Evolutionary conservation across 2,329 filamentous ascomycete species (phyloP).

Genomic region (Sclerotinia borealis): DNA sequence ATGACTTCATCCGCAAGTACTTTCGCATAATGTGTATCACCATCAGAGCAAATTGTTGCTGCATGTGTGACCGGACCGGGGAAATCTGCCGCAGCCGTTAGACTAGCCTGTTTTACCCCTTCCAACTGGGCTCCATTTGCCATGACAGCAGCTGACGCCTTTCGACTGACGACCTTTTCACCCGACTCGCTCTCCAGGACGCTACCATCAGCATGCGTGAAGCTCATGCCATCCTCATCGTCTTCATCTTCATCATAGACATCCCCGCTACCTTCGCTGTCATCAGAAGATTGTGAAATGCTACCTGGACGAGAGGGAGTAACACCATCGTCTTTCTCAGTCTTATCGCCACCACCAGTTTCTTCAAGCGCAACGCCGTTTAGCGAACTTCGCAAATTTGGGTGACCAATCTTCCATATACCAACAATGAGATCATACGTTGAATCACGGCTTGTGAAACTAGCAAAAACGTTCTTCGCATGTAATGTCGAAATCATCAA

Average conservation of each 20-base stretch:
- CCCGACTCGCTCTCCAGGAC: conserved; percentile 44
- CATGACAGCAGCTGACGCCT: conserved; percentile 56
- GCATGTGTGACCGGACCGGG: conserved; percentile 78
- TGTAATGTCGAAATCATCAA: conserved; percentile 95
- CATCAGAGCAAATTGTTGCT: conserved; percentile 80
- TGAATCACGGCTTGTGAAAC: conserved; percentile 87
- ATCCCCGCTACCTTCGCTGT: conserved; percentile 61
- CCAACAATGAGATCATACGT: conserved; percentile 97
- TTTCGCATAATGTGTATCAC: conserved; percentile 74
- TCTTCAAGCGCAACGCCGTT: conserved; percentile 82
- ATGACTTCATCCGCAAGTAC: conserved; percentile 80
- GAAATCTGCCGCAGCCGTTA: conserved; percentile 55
- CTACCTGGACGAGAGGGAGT: conserved; percentile 39
- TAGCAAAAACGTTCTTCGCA: conserved; percentile 92
- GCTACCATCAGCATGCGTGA: conserved; percentile 42
- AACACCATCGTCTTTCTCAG: conserved; percentile 62
- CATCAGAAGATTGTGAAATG: conserved; percentile 46
- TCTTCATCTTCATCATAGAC: conserved; percentile 76
- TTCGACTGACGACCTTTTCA: conserved; percentile 62
- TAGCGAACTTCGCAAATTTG: conserved; percentile 80
- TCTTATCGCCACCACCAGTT: conserved; percentile 78
- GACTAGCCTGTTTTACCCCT: conserved; percentile 44
- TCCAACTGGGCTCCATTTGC: conserved; percentile 43
- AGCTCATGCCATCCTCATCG: conserved; percentile 58
- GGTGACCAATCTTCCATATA: conserved; percentile 97